Evolutionary conservation across 768 basidiomycete species (phyloP).

Genomic region (Lyophyllum decastes): DNA sequence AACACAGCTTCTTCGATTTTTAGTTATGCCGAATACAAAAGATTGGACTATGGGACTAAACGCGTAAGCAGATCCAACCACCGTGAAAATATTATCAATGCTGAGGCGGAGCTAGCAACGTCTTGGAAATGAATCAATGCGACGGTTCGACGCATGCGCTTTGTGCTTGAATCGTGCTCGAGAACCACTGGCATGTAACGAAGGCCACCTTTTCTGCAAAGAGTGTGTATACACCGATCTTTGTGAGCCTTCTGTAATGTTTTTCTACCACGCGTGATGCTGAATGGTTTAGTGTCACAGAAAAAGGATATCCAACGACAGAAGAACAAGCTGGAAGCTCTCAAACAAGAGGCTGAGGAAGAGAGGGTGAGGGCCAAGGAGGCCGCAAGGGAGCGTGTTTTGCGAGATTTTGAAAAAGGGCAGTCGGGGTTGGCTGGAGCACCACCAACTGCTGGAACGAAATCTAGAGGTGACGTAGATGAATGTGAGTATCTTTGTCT

Average conservation of each 20-base stretch:
- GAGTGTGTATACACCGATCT: conserved; percentile 91
- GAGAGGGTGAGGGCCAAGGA: conserved; percentile 69
- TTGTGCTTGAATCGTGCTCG: conserved; percentile 84
- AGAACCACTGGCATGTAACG: conserved; percentile 79
- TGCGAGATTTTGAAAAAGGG: conserved; percentile 87
- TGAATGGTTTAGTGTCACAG: conserved; percentile 64
- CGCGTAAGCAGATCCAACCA: conserved; percentile 42
- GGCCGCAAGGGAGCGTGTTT: conserved; percentile 85
- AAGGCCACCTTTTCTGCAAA: conserved; percentile 94
- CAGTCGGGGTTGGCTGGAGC: conserved; percentile 69
- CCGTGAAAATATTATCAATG: not conserved
- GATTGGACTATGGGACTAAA: conserved; percentile 83
- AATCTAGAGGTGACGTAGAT: conserved; percentile 37
- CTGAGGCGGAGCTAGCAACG: conserved; percentile 50
- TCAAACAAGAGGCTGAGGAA: conserved; percentile 79
- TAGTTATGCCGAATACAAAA: conserved; percentile 88
- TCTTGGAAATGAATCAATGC: conserved; percentile 90
- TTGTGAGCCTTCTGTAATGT: conserved; percentile 42
- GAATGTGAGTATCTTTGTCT: conserved; percentile 26
- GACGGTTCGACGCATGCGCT: conserved; percentile 87
- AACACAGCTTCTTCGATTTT: conserved; percentile 89
- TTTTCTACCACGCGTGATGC: not conserved
- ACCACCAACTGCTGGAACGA: conserved; percentile 36
- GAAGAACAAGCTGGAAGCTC: conserved; percentile 71
- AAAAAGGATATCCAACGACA: conserved; percentile 94